Conservation (phyloP, 805 yeast genomes). For the Cyberlindnera saturnus region DNA sequence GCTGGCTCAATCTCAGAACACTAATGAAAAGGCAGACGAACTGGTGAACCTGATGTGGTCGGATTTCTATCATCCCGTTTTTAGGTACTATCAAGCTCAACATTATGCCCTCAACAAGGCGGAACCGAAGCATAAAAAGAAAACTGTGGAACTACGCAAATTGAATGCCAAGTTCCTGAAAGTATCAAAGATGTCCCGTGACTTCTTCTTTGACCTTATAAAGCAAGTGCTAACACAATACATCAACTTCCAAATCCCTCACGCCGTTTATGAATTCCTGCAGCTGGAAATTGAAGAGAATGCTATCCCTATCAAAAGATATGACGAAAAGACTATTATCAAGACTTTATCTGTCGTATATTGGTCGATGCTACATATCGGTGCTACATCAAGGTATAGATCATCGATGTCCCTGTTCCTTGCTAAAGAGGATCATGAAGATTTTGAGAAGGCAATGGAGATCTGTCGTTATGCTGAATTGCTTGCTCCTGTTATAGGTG, state of each 20-base stretch:
- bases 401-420: conserved; percentile 28
- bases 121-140: conserved; percentile 13
- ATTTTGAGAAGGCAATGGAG: conserved; percentile 38
- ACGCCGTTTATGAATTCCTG: conserved; percentile 11
- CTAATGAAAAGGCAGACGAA: conserved; percentile 12
- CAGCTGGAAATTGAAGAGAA: conserved; percentile 2
- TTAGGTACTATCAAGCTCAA: conserved; percentile 38
- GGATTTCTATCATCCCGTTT: conserved; percentile 57
- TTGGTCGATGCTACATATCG: conserved; percentile 46
- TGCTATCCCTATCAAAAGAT: conserved; percentile 8
- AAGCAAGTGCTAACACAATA: conserved; percentile 33
- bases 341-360: conserved; percentile 39
- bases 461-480: conserved; percentile 47
- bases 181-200: conserved; percentile 38
- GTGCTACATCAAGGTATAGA: conserved; percentile 54
- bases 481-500: conserved; percentile 62
- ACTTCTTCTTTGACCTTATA: conserved; percentile 42
- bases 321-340: conserved; percentile 10
- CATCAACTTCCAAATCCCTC: conserved; percentile 24
- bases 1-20: conserved; percentile 9
- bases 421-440: conserved; percentile 32
- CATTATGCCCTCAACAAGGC: conserved; percentile 13
- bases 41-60: conserved; percentile 52
- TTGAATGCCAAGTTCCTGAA: conserved; percentile 46
- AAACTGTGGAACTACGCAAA: conserved; percentile 50